Evolutionary conservation across 768 basidiomycete genomes (phyloP), one percentile per base, ranked within the genome.

Genomic region (Favolaschia claudopus): DNA sequence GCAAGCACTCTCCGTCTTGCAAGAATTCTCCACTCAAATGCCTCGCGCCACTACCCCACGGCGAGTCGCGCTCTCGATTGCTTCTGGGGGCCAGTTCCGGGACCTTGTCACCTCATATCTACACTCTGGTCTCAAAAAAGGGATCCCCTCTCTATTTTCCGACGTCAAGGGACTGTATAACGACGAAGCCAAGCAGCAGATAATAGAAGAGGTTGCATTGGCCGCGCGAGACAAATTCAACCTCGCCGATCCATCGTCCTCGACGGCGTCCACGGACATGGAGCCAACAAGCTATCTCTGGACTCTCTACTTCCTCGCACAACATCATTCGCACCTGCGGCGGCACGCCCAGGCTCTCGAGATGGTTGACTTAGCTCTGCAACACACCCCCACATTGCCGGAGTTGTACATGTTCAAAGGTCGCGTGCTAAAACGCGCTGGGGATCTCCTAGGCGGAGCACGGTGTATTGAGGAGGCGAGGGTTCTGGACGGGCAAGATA

Each of bases 251-350:
- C 55, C 62, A 9, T 58, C 72, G 1, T 57, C 70, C 9, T 58
- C 70, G 9, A 60, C 73, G n/a, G n/a, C n/a, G 14, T 45, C 66
- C 14, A 62, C 71, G 36, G 56, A 63, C 20, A 62, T 77, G 25
- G 87, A 89, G 39, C 95, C 96, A 1, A 88, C 93, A 5, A 88
- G 86, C 15, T 91, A 96, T 66, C 83, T 99, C 12, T 99, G 97
- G 97, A 89, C 91, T 10, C 85, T 98, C 34, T 99, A 96, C 77
- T 97, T 92, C 81, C 88, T 99, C 46, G 89, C 95, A 0, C 93
- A 96, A 66, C 95, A 96, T 70, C 82, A 93, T 68, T 91, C 92
- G 0, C 85, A 82, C 69, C 77, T 92, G 2, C 79, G 81, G 1
- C 78, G 81, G 36, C 77, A 78, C 24, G 64, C 68, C 45, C 75